A percentile compares a stretch with the other conserved stretches of the same genome.
Conservation (phyloP, 192 early-diverging fungal species). For the Spizellomyces punctatus region DNA sequence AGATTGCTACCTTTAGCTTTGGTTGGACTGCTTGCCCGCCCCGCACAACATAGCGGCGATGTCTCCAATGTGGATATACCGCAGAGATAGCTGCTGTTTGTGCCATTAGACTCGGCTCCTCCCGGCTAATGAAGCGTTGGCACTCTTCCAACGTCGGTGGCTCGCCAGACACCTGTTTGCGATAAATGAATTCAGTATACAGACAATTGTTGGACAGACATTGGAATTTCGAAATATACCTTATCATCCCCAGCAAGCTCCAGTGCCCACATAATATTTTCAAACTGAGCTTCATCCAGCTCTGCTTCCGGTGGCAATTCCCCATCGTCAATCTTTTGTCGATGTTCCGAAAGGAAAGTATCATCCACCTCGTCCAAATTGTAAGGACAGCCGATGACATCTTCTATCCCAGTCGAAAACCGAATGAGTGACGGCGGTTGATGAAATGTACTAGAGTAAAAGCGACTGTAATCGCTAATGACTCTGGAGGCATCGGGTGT, state of each 20-base stretch:
- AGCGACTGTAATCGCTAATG: conserved; percentile 66
- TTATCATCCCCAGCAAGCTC: conserved; percentile 73
- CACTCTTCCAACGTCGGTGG: conserved; percentile 37
- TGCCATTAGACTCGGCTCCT: conserved; percentile 22
- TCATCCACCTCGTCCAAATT: conserved; percentile 88
- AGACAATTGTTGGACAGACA: neutral
- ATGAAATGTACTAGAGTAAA: conserved; percentile 67
- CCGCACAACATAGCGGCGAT: conserved; percentile 42
- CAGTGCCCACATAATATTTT: conserved; percentile 75
- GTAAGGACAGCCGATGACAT: conserved; percentile 83
- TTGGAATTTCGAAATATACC: conserved; percentile 25
- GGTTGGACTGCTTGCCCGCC: conserved; percentile 60
- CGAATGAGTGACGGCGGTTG: conserved; percentile 80
- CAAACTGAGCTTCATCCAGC: conserved; percentile 75
- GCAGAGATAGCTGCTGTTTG: conserved; percentile 21
- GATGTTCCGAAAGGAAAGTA: conserved; percentile 56
- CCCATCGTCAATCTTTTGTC: conserved; percentile 6
- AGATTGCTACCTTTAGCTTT: conserved; percentile 48
- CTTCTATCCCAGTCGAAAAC: conserved; percentile 86
- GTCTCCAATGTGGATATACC: conserved; percentile 61
- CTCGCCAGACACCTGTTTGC: conserved; percentile 34
- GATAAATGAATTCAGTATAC: neutral
- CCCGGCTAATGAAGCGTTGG: conserved; percentile 16
- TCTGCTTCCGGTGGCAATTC: conserved; percentile 3
- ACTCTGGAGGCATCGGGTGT: conserved; percentile 85